Percentiles rank a stretch among this genome's conserved stretches.
Conservation (phyloP, 1,139 yeast genomes). For the Suhomyces panamericanus region DNA sequence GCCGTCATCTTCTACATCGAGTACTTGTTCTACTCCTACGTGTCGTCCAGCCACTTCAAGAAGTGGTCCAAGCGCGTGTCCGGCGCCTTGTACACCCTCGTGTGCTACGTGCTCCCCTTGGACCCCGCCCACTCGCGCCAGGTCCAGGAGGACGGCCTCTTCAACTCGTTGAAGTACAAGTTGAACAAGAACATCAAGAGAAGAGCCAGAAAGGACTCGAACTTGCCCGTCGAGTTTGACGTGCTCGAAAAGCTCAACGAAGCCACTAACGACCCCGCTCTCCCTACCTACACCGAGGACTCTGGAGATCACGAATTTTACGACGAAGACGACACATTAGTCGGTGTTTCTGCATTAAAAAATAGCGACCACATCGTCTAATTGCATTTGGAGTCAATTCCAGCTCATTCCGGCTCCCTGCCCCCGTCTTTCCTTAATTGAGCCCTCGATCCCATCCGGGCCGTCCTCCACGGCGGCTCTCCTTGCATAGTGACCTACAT, state of each 20-base stretch:
- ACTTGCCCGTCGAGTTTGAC: constrained; percentile 43
- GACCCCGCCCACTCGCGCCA: constrained; percentile 4
- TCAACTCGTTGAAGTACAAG: constrained; percentile 11
- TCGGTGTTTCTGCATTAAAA: constrained; percentile 6
- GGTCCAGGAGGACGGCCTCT: constrained; percentile 2
- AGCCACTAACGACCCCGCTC: constrained; percentile 1
- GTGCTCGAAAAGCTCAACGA: constrained; percentile 29
- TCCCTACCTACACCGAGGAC: constrained; percentile 1
- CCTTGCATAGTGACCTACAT: constrained; percentile 2
- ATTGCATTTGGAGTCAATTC: constrained; percentile 7
- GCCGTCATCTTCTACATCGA: constrained; percentile 58
- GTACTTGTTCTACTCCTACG: constrained; percentile 56
- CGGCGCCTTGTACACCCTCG: constrained; percentile 1
- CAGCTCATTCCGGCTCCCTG: constrained; percentile 1
- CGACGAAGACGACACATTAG: constrained; percentile 11
- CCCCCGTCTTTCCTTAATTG: constrained; percentile 1
- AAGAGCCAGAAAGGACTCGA: constrained; percentile 57
- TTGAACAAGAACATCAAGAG: constrained; percentile 26
- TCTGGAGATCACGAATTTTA: constrained; percentile 10
- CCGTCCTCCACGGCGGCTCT: background rate
- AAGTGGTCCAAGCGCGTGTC: constrained; percentile 23
- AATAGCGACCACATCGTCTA: constrained; percentile 11
- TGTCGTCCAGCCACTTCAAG: constrained; percentile 34
- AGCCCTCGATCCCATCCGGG: background rate
- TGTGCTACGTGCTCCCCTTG: constrained; percentile 4